These are phyloP conservation scores for Fusarium brachygibbosum DNA, from an alignment of 2,329 filamentous ascomycete species.

Conservation along the genomic window DNA sequence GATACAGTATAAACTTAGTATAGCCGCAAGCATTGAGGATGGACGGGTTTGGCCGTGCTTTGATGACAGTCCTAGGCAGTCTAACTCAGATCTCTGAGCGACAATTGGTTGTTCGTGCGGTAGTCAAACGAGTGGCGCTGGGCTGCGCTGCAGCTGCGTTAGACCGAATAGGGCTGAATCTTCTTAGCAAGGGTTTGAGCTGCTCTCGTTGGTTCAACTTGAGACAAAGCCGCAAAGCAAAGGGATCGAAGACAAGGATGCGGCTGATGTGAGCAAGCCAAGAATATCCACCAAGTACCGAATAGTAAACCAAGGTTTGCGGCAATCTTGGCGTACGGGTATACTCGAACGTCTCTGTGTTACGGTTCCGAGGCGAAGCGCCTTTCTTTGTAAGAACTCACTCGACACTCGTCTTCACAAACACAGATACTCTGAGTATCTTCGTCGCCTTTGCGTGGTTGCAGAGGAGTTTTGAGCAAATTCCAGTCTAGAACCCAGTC, in stretches of 20 bases:
- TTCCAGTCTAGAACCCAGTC: conserved; percentile 7
- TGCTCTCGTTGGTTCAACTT: conserved; percentile 9
- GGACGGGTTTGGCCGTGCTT: not conserved
- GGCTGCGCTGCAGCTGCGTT: conserved; percentile 5
- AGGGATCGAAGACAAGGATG: conserved; percentile 12
- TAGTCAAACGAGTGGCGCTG: conserved; percentile 23
- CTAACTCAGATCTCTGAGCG: not conserved
- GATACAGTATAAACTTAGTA: conserved; percentile 20
- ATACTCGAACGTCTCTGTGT: not conserved
- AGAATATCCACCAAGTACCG: conserved; percentile 1
- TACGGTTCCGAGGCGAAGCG: not conserved
- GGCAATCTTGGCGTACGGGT: not conserved
- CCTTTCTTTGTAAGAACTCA: not conserved
- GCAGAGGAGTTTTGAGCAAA: not conserved
- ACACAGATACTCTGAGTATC: not conserved
- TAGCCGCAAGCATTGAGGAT: not conserved
- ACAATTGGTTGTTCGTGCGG: conserved; percentile 1
- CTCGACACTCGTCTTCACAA: not conserved
- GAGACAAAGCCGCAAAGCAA: conserved; percentile 13
- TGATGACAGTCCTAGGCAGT: conserved; percentile 2
- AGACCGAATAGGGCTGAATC: conserved; percentile 21
- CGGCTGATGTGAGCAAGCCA: conserved; percentile 26
- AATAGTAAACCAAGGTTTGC: not conserved
- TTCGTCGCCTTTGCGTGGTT: not conserved
- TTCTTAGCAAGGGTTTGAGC: not conserved